These are phyloP conservation scores for Rubus idaeus DNA, from an alignment of 306 rosid species.

Conservation along the genomic window DNA sequence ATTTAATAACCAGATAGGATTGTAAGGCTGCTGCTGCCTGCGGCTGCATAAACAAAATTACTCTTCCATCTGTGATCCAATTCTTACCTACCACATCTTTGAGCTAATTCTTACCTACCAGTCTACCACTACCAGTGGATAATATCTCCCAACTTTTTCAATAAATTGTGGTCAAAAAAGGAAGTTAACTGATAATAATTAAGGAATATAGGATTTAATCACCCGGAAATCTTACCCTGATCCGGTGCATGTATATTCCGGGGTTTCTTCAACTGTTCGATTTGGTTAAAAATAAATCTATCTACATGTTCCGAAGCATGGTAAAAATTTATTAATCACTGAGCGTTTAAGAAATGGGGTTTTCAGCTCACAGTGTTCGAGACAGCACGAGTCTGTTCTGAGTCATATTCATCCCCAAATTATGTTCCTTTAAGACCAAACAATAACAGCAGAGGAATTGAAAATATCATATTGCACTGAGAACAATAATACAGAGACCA, in stretches of 20 bases:
- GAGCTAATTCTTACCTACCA: not conserved
- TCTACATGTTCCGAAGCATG: not conserved
- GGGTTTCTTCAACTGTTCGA: no score
- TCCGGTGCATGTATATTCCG: no score
- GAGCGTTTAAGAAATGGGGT: no score
- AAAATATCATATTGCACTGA: not conserved
- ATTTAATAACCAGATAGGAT: not conserved
- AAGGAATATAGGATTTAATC: no score
- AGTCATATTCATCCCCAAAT: constrained; percentile 18
- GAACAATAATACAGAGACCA: not conserved
- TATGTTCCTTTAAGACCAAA: constrained; percentile 2
- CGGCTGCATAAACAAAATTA: not conserved
- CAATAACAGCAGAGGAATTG: not conserved
- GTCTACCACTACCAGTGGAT: not conserved
- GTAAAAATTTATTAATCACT: no score
- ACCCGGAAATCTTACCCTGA: no score
- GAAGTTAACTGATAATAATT: not conserved
- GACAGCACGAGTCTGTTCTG: constrained; percentile 17
- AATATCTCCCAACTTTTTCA: not conserved
- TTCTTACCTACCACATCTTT: not conserved
- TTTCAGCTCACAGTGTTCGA: constrained; percentile 15
- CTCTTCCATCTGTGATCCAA: not conserved
- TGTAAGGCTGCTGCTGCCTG: not conserved
- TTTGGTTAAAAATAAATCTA: not conserved
- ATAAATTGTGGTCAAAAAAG: not conserved